Evolutionary conservation across 331 rosid species (phyloP).

Genomic region (Pyracantha coccinea): DNA sequence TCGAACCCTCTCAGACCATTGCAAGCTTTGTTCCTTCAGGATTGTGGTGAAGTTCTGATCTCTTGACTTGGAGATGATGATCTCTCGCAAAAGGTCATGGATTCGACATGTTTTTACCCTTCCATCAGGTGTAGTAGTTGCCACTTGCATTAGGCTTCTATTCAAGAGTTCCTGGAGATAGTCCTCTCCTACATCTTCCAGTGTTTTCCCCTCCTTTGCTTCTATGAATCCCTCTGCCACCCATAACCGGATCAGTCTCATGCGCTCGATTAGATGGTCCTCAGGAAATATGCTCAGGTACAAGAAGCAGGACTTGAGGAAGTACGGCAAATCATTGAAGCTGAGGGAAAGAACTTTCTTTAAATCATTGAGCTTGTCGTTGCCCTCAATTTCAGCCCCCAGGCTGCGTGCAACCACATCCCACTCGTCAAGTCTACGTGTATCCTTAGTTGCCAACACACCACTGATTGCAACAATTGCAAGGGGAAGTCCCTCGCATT

Average conservation of each 20-base stretch:
- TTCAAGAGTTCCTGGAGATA: conserved; percentile 16
- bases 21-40: neutral
- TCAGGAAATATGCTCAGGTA: conserved; percentile 23
- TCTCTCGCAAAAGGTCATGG: conserved; percentile 6
- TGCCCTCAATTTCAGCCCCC: conserved; percentile 16
- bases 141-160: conserved; percentile 18
- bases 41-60: neutral
- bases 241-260: conserved; percentile 21
- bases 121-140: neutral
- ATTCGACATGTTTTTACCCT: conserved; percentile 10
- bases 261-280: conserved; percentile 5
- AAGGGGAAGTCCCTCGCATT: conserved; percentile 17
- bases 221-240: conserved; percentile 24
- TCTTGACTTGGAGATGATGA: neutral
- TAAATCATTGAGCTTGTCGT: conserved; percentile 8
- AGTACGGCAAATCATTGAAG: conserved; percentile 19
- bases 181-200: conserved; percentile 12
- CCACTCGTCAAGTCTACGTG: conserved; percentile 13
- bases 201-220: conserved; percentile 8
- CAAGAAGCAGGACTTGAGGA: conserved; percentile 19
- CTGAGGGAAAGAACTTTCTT: conserved; percentile 17
- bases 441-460: conserved; percentile 9
- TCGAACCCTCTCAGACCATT: neutral
- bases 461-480: conserved; percentile 15
- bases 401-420: conserved; percentile 8